Conservation (phyloP, 2,329 filamentous ascomycete genomes). For the Pyricularia sp. region DNA sequence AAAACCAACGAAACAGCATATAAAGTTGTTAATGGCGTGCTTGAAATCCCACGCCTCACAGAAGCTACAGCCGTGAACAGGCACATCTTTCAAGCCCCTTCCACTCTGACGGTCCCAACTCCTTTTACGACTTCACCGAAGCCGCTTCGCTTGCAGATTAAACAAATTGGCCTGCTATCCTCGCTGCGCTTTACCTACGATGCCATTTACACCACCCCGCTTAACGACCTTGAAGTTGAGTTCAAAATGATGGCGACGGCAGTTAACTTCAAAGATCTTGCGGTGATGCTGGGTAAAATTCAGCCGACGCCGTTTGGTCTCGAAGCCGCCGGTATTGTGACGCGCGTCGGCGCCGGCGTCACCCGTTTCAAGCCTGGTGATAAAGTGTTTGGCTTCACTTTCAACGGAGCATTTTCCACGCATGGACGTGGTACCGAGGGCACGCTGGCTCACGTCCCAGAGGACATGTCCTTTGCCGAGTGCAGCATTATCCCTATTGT, state of each 20-base stretch:
- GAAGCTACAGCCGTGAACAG: neutral
- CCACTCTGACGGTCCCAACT: neutral
- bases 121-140: neutral
- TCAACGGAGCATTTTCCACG: constrained; percentile 6
- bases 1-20: neutral
- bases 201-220: neutral
- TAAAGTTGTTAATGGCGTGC: neutral
- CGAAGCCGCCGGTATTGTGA: constrained; percentile 16
- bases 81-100: neutral
- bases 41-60: neutral
- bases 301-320: neutral
- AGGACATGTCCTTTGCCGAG: constrained; percentile 10
- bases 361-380: constrained; percentile 4
- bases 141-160: neutral
- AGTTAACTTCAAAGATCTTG: neutral
- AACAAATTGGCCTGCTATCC: neutral
- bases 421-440: constrained; percentile 13
- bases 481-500: constrained; percentile 15
- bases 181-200: neutral
- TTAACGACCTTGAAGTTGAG: neutral
- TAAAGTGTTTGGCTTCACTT: constrained; percentile 7
- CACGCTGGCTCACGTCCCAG: constrained; percentile 15
- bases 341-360: constrained; percentile 10
- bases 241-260: neutral
- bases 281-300: neutral